Evolutionary conservation across 768 basidiomycete species (phyloP).

Genomic region (Rhizopogon salebrosus): DNA sequence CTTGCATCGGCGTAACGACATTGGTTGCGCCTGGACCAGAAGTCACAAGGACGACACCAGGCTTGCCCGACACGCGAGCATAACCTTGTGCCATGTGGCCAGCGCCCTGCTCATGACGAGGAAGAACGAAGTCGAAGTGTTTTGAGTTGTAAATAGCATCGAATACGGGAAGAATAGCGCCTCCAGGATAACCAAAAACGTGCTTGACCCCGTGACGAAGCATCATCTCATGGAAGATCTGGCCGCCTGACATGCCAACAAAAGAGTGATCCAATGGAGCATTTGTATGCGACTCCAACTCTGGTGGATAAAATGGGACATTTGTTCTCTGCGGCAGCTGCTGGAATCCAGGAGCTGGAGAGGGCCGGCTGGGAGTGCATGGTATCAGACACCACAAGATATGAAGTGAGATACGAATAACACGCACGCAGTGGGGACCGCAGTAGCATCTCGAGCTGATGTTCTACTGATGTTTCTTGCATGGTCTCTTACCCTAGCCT

Average conservation of each 20-base stretch:
- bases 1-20: slow-evolving; percentile 97
- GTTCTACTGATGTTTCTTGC: slow-evolving; percentile 71
- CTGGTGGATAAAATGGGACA: slow-evolving; percentile 30
- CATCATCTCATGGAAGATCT: slow-evolving; percentile 99
- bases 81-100: slow-evolving; percentile 99
- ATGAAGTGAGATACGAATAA: slow-evolving; percentile 4
- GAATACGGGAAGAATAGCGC: slow-evolving; percentile 98
- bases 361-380: slow-evolving; percentile 47
- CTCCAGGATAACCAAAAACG: slow-evolving; percentile 96
- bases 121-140: slow-evolving; percentile 93
- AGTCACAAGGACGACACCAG: slow-evolving; percentile 96
- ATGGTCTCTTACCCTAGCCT: slow-evolving; percentile 74
- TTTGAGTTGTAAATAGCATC: slow-evolving; percentile 97
- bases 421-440: slow-evolving; percentile 59
- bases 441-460: slow-evolving; percentile 51
- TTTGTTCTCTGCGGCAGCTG: slow-evolving; percentile 39
- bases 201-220: slow-evolving; percentile 93
- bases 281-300: slow-evolving; percentile 34
- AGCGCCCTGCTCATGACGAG: slow-evolving; percentile 96
- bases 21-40: slow-evolving; percentile 98
- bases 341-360: slow-evolving; percentile 53
- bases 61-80: slow-evolving; percentile 94
- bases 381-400: slow-evolving; percentile 3
- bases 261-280: slow-evolving; percentile 75
- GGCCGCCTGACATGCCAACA: slow-evolving; percentile 89